Base-by-base conservation (phyloP, 2,329 filamentous ascomycete species). In the Nannizziopsis arthrosporioides region DNA sequence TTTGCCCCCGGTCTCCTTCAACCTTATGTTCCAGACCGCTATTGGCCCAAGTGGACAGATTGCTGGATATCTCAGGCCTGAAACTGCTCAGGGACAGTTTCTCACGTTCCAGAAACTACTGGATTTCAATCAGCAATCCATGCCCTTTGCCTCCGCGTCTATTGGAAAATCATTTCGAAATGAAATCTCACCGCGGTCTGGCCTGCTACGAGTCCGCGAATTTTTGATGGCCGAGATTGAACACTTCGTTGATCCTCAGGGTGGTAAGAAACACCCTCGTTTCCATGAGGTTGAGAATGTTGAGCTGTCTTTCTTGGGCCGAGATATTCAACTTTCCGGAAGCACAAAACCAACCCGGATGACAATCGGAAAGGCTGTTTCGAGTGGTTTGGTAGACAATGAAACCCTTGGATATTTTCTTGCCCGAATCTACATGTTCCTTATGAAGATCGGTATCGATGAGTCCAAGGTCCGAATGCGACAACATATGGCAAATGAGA, bases 171-270 rank as follows among this genome's bases (percentile, higher is more conserved):
- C 90, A 1, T 96, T 94, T 77, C 81, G 92, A 60, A 98, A 98
- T 65, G 92, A 98, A 64, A 95, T 98, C 58, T 95, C 92, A 0
- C 92, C 92, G 8, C 80, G 92, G 48, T 80, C 86, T 54, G 92
- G 92, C 69, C 80, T 98, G 36, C 72, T 98, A 50, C 84, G 92
- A 58, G 92, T 98, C 38, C 85, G 92, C 59, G 92, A 98, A 67
- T 96, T 98, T 71, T 71, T 95, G 59, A 96, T 98, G 92, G 92
- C 90, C 18, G 92, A 98, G 70, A 94, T 98, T 58, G 92, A 98
- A 73, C 92, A 98, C 68, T 98, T 86, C 63, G 92, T 98, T 56
- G 92, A 98, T 61, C 92, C 92, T 9, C 76, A 92, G 61, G 81
- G 87, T 62, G 87, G 88, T 69, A 98, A 98, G 80, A 93, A 92